Evolutionary conservation across 257 asterid genomes (phyloP), one percentile per base, ranked within the genome.

Genomic region (Galeopsis tetrahit): DNA sequence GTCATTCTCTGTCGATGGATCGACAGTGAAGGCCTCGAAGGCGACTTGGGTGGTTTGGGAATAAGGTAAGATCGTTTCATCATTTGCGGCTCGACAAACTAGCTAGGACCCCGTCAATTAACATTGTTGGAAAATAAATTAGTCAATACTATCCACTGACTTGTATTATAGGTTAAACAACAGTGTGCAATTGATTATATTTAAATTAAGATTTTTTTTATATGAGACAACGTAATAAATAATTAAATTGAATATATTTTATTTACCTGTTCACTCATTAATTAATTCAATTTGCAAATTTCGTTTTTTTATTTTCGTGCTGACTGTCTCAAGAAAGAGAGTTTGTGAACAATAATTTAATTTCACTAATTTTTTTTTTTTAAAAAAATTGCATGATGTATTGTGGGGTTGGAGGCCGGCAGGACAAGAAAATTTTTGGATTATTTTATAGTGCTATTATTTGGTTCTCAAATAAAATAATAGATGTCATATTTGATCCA

Each of bases 21-120:
- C 28, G 1, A 21, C 1, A 21, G 28, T 21, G 28, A 21, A 21
- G 28, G 28, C 1, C 28, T 21, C 28, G 28, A 21, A 0, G 28
- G 28, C 28, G 28, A 21, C 43, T 38, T 38, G 43, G 43, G 43
- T 38, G 43, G 43, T 38, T 38, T 38, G 43, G 43, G 6, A 38
- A 38, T 15, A 48, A n/a, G 36, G n/a, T 60, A 60, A 6, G 62
- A 7, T 32, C 36, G 36, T 35, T 66, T 74, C 78, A 9, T 56
- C 43, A 14, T 42, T 66, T 65, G 59, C 78, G 73, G 78, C 73
- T 56, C 10, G 67, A 74, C 73, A 57, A 32, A 4, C 72, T 38
- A 32, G 13, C 31, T 8, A 49, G 17, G 78, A 74, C 78, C 48
- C 60, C 67, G 72, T 66, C 78, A 74, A 74, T 55, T 55, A 42